Conservation (phyloP, 805 yeast species). For the Torulaspora delbrueckii region DNA sequence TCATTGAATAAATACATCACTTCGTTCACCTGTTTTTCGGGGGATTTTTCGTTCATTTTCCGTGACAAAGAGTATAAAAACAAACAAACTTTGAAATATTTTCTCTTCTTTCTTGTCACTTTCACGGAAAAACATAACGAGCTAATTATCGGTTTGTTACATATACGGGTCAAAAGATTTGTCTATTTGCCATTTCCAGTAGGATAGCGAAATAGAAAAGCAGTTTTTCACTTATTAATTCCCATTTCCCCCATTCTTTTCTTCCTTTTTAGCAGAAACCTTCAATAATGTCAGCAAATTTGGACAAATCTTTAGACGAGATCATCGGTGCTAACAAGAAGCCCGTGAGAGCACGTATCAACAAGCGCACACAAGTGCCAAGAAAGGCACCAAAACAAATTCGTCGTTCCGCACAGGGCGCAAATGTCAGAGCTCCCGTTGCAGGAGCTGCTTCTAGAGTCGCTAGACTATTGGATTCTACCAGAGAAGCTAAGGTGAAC, state of each 20-base stretch:
- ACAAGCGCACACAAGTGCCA: constrained; percentile 36
- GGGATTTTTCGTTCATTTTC: not conserved
- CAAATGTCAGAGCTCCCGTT: constrained; percentile 28
- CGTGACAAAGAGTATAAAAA: constrained; percentile 5
- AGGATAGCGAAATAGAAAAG: constrained; percentile 3
- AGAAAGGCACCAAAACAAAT: constrained; percentile 35
- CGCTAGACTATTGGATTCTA: constrained; percentile 40
- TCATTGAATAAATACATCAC: too few species aligned
- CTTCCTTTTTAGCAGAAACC: constrained; percentile 1
- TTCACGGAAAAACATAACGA: not conserved
- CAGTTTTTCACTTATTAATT: not conserved
- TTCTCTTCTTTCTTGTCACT: not conserved
- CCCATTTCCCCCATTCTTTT: constrained; percentile 7
- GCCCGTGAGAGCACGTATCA: constrained; percentile 32
- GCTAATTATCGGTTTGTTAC: constrained; percentile 1
- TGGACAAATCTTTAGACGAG: constrained; percentile 93
- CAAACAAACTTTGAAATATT: not conserved
- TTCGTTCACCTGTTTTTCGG: not conserved
- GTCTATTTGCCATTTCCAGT: constrained; percentile 3
- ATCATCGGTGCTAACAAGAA: constrained; percentile 65
- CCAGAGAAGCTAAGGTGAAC: constrained; percentile 73
- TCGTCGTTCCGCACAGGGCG: constrained; percentile 27
- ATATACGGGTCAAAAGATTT: not conserved
- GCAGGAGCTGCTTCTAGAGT: constrained; percentile 35
- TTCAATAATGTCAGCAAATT: constrained; percentile 61